Conservation (phyloP, 1,139 yeast species). For the Magnusiomyces ingens region DNA sequence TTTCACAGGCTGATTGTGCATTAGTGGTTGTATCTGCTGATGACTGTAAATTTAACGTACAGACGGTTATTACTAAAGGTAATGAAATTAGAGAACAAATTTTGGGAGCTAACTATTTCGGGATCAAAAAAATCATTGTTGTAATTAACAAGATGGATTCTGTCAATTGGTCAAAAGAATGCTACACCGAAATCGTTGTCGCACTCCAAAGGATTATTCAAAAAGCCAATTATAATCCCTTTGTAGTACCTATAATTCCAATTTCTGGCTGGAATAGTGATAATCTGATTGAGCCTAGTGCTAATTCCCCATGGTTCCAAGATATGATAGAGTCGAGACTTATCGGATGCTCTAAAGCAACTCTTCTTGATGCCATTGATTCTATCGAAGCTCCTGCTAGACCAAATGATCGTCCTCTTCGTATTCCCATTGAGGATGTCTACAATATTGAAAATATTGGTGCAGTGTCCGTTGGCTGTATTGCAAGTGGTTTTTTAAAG, state of each 20-base stretch:
- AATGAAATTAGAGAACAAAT: constrained; percentile 96
- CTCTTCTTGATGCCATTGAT: constrained; percentile 82
- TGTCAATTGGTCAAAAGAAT: constrained; percentile 73
- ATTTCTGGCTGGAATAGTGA: constrained; percentile 94
- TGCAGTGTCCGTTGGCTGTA: constrained; percentile 93
- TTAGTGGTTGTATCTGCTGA: constrained; percentile 86
- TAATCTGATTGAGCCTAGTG: constrained; percentile 79
- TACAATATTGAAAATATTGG: constrained; percentile 93
- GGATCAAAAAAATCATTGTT: constrained; percentile 82
- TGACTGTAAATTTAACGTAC: constrained; percentile 91
- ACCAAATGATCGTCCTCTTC: constrained; percentile 86
- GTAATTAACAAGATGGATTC: constrained; percentile 95
- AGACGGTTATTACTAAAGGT: constrained; percentile 90
- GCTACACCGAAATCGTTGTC: constrained; percentile 75
- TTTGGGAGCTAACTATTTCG: constrained; percentile 80
- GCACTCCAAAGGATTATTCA: constrained; percentile 91
- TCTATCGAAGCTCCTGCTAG: constrained; percentile 79
- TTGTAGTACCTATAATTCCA: constrained; percentile 93
- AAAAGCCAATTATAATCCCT: too few relatives aligned
- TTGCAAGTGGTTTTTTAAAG: constrained; percentile 87
- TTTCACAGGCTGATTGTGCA: constrained; percentile 93
- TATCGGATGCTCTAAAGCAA: constrained; percentile 75
- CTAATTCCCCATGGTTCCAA: constrained; percentile 89
- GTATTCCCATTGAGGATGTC: constrained; percentile 87
- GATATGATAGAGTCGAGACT: constrained; percentile 85